These are phyloP conservation scores for Claviceps lovelessii DNA, from an alignment of 2,329 filamentous ascomycete genomes.

Conservation along the genomic window DNA sequence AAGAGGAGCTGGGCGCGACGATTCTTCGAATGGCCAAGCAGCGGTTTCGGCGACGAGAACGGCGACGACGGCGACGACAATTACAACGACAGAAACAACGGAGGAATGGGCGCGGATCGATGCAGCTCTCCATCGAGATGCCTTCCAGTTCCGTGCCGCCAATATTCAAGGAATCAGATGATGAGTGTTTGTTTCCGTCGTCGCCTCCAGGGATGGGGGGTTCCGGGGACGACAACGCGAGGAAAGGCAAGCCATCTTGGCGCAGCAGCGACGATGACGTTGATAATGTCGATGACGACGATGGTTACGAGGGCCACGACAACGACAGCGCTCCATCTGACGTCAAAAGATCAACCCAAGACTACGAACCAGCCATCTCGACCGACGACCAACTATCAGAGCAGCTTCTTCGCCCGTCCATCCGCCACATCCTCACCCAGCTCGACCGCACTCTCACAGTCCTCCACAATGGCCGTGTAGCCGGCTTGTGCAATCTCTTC, in stretches of 20 bases:
- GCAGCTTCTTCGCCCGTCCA: constrained; percentile 49
- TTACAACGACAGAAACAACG: neutral
- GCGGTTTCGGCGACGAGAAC: constrained; percentile 31
- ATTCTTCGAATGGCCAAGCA: constrained; percentile 56
- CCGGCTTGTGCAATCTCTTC: constrained; percentile 25
- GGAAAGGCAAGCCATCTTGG: neutral
- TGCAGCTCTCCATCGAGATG: constrained; percentile 5
- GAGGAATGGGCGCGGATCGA: neutral
- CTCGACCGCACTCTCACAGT: constrained; percentile 56
- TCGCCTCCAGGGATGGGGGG: constrained; percentile 5
- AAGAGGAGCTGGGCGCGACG: constrained; percentile 54
- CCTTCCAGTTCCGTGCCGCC: neutral
- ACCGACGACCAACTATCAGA: constrained; percentile 58
- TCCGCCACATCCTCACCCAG: constrained; percentile 54
- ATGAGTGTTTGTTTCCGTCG: constrained; percentile 4
- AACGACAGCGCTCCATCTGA: neutral
- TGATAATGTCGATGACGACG: neutral
- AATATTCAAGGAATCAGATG: neutral
- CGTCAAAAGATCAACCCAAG: neutral
- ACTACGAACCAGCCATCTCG: constrained; percentile 40
- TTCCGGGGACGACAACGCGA: neutral
- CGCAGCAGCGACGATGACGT: neutral
- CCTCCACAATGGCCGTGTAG: constrained; percentile 52
- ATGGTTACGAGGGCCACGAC: constrained; percentile 1
- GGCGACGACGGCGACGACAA: constrained; percentile 4